Conservation (phyloP, 73 alveolate genomes). For the Paramecium bursaria region DNA sequence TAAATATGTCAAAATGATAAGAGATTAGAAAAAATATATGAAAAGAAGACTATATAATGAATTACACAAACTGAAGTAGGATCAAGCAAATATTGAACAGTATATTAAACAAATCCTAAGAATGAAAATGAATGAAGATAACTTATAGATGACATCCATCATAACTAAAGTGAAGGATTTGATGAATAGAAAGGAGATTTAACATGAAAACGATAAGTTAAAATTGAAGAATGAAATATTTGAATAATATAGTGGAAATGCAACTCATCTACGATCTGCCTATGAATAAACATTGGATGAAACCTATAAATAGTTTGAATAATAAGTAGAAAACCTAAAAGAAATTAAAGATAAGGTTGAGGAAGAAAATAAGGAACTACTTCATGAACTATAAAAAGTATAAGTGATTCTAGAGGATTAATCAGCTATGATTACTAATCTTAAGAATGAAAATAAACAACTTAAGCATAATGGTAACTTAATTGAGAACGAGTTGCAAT, state of each 20-base stretch:
- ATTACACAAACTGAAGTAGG: constrained; percentile 28
- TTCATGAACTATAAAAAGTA: constrained; percentile 59
- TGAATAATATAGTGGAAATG: constrained; percentile 64
- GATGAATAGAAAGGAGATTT: constrained; percentile 50
- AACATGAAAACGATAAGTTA: constrained; percentile 53
- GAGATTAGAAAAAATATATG: constrained; percentile 51
- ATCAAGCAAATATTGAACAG: constrained; percentile 23
- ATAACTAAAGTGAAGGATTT: constrained; percentile 49
- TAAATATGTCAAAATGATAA: constrained; percentile 37
- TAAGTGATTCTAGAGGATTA: constrained; percentile 45
- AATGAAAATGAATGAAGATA: constrained; percentile 55
- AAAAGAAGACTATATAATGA: constrained; percentile 43
- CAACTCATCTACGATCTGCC: constrained; percentile 51
- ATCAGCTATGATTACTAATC: constrained; percentile 37
- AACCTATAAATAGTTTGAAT: constrained; percentile 57
- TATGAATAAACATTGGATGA: constrained; percentile 55
- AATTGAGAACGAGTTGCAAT: constrained; percentile 27
- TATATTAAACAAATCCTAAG: constrained; percentile 44
- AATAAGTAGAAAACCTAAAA: constrained; percentile 34
- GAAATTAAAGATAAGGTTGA: constrained; percentile 51
- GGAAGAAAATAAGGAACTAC: constrained; percentile 53
- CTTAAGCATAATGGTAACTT: constrained; percentile 23
- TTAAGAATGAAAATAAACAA: constrained; percentile 53
- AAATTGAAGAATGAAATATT: constrained; percentile 49
- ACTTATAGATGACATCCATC: constrained; percentile 25